Evolutionary conservation across 2,329 filamentous ascomycete species (phyloP).

Genomic region (Trichophyton simii): DNA sequence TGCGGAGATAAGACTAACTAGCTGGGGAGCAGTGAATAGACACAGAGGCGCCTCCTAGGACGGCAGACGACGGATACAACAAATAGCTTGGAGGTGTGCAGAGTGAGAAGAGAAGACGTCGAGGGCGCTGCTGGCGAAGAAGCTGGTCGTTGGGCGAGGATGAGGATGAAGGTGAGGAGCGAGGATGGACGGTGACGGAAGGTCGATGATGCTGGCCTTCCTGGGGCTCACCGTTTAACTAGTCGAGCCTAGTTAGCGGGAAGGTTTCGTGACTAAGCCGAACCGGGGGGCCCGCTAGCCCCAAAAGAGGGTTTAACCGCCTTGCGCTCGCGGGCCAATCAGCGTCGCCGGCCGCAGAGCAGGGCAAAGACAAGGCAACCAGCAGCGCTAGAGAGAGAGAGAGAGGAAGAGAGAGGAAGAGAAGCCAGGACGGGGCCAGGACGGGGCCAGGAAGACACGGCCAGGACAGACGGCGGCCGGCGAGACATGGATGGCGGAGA

Average conservation of each 20-base stretch:
- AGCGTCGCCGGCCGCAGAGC: neutral
- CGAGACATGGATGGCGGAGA: neutral
- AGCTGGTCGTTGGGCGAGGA: neutral
- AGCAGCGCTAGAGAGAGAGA: no score
- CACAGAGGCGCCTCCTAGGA: no score
- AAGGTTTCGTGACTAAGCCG: no score
- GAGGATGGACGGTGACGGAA: neutral
- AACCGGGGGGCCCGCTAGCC: neutral
- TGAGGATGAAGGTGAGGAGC: neutral
- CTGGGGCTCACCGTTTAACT: neutral
- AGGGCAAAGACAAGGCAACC: neutral
- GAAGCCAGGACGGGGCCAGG: no score
- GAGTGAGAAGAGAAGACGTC: no score
- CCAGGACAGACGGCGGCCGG: no score
- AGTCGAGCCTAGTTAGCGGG: neutral
- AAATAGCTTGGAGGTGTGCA: no score
- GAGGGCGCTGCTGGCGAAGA: no score
- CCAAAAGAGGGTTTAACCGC: conserved; percentile 1
- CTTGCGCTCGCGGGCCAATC: neutral
- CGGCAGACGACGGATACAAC: no score
- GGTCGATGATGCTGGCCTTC: neutral
- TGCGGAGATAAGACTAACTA: neutral
- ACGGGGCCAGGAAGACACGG: no score
- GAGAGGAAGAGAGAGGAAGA: no score
- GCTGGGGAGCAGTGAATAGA: neutral